Evolutionary conservation across 148 eudicot species (phyloP), one percentile per base, ranked within the genome.

Genomic region (Cornus suecica): DNA sequence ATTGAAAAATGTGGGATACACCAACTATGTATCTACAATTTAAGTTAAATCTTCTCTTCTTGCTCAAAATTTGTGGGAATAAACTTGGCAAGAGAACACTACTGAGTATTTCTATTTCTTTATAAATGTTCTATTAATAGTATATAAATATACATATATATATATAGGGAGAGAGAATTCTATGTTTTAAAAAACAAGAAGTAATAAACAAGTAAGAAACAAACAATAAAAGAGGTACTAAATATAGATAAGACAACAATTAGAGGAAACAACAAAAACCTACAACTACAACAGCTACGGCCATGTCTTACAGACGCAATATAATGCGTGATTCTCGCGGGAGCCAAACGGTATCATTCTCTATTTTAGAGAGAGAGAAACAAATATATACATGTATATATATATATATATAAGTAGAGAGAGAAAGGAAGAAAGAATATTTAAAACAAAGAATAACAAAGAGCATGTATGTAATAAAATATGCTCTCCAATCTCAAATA

Each of bases 321-420:
- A n/a, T 68, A 74, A 60, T 71, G 80, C 84, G 80, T 77, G 62
- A 81, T 81, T 81, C 77, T 81, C 80, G 80, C 84, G 80, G 80
- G 84, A 32, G 60, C 72, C 34, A 45, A 18, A n/a, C 37, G 30
- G n/a, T 30, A 52, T 66, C 34, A 51, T 70, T 51, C 27, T 78
- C 54, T 28, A 13, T 5, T 63, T 34, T n/a, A 74, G 45, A 68
- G 41, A 42, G 58, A 60, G 68, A 51, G 22, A 26, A 8, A 25
- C 70, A 72, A 66, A 71, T n/a, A n/a, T n/a, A n/a, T n/a, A n/a
- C n/a, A n/a, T n/a, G n/a, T n/a, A n/a, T n/a, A n/a, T n/a, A n/a
- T n/a, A n/a, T n/a, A n/a, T n/a, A n/a, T n/a, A n/a, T n/a, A n/a
- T n/a, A 41, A 26, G 74, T 28, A 37, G 62, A 51, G 74, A 54